These are phyloP conservation scores for Kluyveromyces lactis DNA, from an alignment of 805 yeast species.

Conservation along the genomic window DNA sequence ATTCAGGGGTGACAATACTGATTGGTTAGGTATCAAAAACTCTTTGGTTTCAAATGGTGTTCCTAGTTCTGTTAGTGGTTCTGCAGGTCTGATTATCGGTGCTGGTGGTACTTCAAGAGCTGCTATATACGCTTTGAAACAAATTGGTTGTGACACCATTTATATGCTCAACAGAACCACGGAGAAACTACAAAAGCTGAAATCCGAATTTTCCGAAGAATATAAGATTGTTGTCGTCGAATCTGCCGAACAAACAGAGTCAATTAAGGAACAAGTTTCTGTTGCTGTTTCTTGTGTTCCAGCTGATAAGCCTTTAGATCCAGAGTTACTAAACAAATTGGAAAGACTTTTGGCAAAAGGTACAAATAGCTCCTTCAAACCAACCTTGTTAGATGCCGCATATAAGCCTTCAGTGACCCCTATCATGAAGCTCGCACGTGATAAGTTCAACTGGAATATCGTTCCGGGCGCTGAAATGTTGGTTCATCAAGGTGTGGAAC, in stretches of 20 bases:
- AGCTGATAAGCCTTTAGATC: slow-evolving; percentile 65
- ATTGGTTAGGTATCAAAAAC: slow-evolving; percentile 81
- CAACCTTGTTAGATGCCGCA: slow-evolving; percentile 80
- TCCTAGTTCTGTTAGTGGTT: slow-evolving; percentile 32
- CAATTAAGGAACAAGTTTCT: slow-evolving; percentile 36
- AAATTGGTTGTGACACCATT: slow-evolving; percentile 69
- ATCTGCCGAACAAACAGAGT: slow-evolving; percentile 36
- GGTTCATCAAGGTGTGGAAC: slow-evolving; percentile 87
- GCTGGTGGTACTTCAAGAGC: slow-evolving; percentile 98
- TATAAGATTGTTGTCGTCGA: slow-evolving; percentile 54
- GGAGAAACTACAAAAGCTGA: slow-evolving; percentile 53
- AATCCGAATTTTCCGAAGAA: slow-evolving; percentile 48
- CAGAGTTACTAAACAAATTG: slow-evolving; percentile 38
- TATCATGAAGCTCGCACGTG: slow-evolving; percentile 67
- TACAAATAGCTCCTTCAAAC: slow-evolving; percentile 32
- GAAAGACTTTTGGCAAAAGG: slow-evolving; percentile 40
- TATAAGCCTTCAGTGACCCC: slow-evolving; percentile 87
- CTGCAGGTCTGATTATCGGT: slow-evolving; percentile 76
- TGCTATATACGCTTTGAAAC: slow-evolving; percentile 76
- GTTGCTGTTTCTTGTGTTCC: slow-evolving; percentile 77
- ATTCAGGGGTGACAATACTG: slow-evolving; percentile 84
- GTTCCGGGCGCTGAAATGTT: slow-evolving; percentile 89
- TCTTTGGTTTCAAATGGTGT: slow-evolving; percentile 61
- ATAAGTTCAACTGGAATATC: slow-evolving; percentile 62
- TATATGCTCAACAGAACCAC: slow-evolving; percentile 76